Conservation (phyloP, 768 basidiomycete genomes). For the Chalciporus chontae region DNA sequence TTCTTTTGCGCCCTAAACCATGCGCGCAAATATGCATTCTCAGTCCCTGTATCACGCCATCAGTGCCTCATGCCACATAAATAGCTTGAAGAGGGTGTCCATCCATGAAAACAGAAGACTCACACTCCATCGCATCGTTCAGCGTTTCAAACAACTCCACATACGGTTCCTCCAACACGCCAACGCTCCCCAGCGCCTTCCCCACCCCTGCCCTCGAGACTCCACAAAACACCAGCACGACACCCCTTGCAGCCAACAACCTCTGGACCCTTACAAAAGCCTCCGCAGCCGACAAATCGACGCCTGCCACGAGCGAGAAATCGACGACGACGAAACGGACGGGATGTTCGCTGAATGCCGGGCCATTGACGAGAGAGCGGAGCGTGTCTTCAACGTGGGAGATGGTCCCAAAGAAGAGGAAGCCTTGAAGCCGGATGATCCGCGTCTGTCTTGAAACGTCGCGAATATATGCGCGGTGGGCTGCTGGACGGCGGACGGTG, state of each 20-base stretch:
- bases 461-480: conserved; percentile 87
- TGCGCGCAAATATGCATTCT: conserved; percentile 85
- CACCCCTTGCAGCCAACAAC: conserved; percentile 66
- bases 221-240: conserved; percentile 89
- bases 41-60: conserved; percentile 62
- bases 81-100: not conserved
- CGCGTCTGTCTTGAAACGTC: conserved; percentile 90
- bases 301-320: conserved; percentile 78
- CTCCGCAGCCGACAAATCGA: conserved; percentile 94
- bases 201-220: conserved; percentile 63
- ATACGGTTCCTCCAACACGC: conserved; percentile 67
- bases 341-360: conserved; percentile 68
- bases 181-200: conserved; percentile 72
- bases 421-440: conserved; percentile 86
- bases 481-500: conserved; percentile 84
- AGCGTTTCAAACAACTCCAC: conserved; percentile 82
- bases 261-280: conserved; percentile 91
- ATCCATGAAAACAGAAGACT: conserved; percentile 28
- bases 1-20: conserved; percentile 70
- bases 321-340: conserved; percentile 91
- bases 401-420: conserved; percentile 94
- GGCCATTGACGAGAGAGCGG: conserved; percentile 65
- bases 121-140: conserved; percentile 92
- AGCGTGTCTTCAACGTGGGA: conserved; percentile 86
- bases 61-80: conserved; percentile 2